These are phyloP conservation scores for Ogataea paraovalis DNA, from an alignment of 805 yeast species.

Conservation along the genomic window DNA sequence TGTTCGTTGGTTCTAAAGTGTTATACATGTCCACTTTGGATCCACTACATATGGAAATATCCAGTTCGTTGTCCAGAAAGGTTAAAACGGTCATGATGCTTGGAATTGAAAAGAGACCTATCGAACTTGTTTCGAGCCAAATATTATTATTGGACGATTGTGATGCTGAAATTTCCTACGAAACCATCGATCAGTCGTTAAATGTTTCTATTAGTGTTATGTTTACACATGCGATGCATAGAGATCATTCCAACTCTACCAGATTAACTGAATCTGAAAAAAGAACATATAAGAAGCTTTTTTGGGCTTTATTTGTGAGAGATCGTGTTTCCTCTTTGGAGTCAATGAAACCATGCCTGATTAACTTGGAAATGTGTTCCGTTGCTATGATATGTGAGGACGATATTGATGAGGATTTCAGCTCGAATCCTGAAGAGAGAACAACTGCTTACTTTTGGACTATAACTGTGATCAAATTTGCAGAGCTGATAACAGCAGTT, in stretches of 20 bases:
- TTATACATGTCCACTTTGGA: constrained; percentile 28
- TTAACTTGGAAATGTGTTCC: constrained; percentile 52
- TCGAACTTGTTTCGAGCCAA: constrained; percentile 37
- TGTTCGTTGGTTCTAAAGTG: constrained; percentile 58
- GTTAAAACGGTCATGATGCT: constrained; percentile 62
- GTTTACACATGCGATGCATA: constrained; percentile 38
- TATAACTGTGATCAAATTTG: constrained; percentile 7
- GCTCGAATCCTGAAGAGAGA: background rate
- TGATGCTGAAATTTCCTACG: constrained; percentile 27
- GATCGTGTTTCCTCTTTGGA: constrained; percentile 54
- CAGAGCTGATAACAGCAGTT: constrained; percentile 9
- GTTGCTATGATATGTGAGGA: constrained; percentile 40
- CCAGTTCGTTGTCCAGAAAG: constrained; percentile 27
- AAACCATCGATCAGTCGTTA: constrained; percentile 66
- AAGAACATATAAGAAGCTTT: constrained; percentile 56
- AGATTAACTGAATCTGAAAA: constrained; percentile 1
- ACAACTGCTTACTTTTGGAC: background rate
- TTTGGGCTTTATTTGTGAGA: constrained; percentile 69
- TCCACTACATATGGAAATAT: constrained; percentile 38
- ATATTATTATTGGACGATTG: constrained; percentile 41
- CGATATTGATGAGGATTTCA: constrained; percentile 30
- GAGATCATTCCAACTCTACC: constrained; percentile 27
- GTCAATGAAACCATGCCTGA: constrained; percentile 65
- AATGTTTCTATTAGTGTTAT: constrained; percentile 58
- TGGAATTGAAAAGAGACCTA: constrained; percentile 58